A percentile compares a stretch with the other conserved stretches of the same genome.
Evolutionary conservation across 495 filamentous ascomycete genomes (phyloP).

Genomic region (Penicillium lividum): DNA sequence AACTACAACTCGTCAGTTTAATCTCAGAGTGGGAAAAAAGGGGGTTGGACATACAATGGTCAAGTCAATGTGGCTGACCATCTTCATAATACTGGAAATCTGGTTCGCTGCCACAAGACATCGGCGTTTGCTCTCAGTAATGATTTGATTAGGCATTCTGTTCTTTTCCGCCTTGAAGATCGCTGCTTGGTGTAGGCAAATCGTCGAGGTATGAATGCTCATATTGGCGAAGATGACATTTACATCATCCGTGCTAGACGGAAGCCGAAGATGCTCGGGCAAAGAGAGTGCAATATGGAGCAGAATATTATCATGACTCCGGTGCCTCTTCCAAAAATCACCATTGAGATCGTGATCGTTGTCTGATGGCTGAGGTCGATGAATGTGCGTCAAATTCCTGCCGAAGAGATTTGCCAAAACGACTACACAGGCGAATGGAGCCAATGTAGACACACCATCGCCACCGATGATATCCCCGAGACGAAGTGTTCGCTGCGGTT

Average conservation of each 20-base stretch:
- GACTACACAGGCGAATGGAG: conserved; percentile 78
- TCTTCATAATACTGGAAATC: conserved; percentile 94
- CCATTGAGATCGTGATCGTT: conserved; percentile 87
- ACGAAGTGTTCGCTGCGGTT: conserved; percentile 65
- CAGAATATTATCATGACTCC: conserved; percentile 85
- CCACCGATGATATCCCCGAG: conserved; percentile 73
- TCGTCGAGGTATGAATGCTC: conserved; percentile 94
- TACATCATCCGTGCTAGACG: conserved; percentile 69
- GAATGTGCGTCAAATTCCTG: conserved; percentile 89
- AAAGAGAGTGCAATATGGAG: conserved; percentile 82
- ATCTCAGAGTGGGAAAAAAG: neutral
- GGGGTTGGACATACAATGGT: conserved; percentile 62
- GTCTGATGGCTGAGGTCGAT: conserved; percentile 82
- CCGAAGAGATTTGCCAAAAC: conserved; percentile 89
- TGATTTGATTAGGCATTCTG: conserved; percentile 71
- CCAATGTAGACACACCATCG: conserved; percentile 67
- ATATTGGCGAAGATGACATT: conserved; percentile 97
- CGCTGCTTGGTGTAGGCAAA: conserved; percentile 95
- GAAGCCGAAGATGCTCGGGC: conserved; percentile 80
- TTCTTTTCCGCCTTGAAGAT: conserved; percentile 97
- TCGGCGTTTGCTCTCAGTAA: conserved; percentile 84
- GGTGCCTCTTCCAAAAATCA: conserved; percentile 94
- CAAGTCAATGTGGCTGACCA: conserved; percentile 88
- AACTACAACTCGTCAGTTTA: conserved; percentile 59
- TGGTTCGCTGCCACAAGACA: conserved; percentile 94